phyloP scores from a whole-genome alignment of 208 protist species.

The Naegleria gruberi region DNA sequence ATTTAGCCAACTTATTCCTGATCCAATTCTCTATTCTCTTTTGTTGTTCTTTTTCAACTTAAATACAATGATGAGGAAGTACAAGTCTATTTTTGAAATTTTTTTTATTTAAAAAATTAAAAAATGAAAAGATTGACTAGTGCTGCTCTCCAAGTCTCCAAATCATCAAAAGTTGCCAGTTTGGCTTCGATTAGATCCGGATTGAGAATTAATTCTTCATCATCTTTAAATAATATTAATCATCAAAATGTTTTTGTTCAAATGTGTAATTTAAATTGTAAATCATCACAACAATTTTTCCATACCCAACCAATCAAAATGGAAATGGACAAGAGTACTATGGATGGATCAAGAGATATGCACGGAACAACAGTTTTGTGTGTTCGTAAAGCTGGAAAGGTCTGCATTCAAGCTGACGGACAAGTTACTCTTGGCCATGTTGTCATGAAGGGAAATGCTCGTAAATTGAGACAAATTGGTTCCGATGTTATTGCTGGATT shows the following conservation, averaged over 20 bases:
- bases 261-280: no score
- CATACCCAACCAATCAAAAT: background rate
- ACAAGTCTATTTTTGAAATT: background rate
- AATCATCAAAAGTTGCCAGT: background rate
- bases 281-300: background rate
- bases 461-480: constrained; percentile 50
- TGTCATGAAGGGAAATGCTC: constrained; percentile 33
- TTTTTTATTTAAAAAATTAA: background rate
- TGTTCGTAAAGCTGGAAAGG: constrained; percentile 75
- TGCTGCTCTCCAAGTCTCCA: background rate
- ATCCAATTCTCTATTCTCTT: no score
- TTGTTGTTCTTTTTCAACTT: no score
- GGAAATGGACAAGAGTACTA: background rate
- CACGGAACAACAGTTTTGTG: constrained; percentile 76
- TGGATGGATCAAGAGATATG: background rate
- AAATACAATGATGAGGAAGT: no score
- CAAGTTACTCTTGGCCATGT: constrained; percentile 63
- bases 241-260: no score
- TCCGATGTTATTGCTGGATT: background rate
- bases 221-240: background rate
- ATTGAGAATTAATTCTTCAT: background rate
- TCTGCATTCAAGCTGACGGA: constrained; percentile 44
- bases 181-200: no score
- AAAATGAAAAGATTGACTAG: background rate
- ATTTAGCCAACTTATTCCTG: no score